Evolutionary conservation across 305 asterid species (phyloP).

Genomic region (Fraxinus baroniana): DNA sequence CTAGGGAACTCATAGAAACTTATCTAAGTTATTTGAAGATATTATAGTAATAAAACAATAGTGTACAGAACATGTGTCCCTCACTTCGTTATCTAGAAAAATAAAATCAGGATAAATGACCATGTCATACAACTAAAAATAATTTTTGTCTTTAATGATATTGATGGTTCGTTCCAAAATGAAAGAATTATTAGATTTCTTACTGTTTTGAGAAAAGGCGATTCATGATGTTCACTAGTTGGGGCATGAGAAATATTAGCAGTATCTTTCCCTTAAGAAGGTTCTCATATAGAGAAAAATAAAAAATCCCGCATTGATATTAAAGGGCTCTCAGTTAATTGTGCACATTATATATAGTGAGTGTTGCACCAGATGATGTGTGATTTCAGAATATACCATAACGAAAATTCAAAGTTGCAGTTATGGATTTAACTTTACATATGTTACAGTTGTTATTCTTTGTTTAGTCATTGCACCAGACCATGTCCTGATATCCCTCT

Average conservation of each 20-base stretch:
- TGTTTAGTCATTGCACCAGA: not conserved
- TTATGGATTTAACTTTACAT: not conserved
- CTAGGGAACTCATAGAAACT: not conserved
- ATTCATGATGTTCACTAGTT: not conserved
- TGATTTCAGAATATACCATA: not conserved
- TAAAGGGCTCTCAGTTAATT: not conserved
- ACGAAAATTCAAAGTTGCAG: not conserved
- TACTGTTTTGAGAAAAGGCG: not conserved
- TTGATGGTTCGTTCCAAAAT: not conserved
- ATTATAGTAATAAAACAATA: not conserved
- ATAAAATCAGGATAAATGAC: not conserved
- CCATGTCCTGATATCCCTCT: not conserved
- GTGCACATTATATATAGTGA: not conserved
- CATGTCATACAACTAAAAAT: not conserved
- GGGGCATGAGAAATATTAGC: not conserved
- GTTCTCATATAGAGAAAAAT: not conserved
- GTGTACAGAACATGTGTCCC: not conserved
- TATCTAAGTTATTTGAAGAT: not conserved
- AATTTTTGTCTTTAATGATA: not conserved
- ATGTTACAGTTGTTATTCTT: not conserved
- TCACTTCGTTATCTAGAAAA: not conserved
- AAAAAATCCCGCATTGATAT: not conserved
- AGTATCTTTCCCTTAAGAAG: not conserved
- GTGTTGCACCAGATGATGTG: not conserved
- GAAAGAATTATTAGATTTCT: not conserved